These are phyloP conservation scores for Colletotrichum navitas DNA, from an alignment of 2,329 filamentous ascomycete genomes.

Conservation along the genomic window DNA sequence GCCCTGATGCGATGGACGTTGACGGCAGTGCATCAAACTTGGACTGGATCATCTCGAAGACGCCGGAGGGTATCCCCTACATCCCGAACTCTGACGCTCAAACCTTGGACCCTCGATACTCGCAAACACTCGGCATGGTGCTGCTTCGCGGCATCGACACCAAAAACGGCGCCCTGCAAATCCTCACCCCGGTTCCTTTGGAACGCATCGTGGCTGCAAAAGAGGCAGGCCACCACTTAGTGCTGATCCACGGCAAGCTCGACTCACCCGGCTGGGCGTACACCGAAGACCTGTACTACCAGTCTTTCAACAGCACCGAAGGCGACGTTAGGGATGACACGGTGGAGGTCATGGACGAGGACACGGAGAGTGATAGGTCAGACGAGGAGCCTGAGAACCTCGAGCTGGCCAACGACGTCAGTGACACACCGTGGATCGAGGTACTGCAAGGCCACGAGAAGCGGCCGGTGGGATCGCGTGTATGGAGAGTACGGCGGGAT, in stretches of 20 bases:
- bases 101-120: slow-evolving; percentile 70
- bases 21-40: slow-evolving; percentile 25
- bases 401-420: slow-evolving; percentile 44
- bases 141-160: slow-evolving; percentile 78
- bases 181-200: slow-evolving; percentile 71
- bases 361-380: slow-evolving; percentile 51
- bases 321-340: slow-evolving; percentile 47
- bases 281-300: slow-evolving; percentile 69
- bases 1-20: slow-evolving; percentile 41
- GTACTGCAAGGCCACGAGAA: slow-evolving; percentile 66
- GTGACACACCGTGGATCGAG: slow-evolving; percentile 70
- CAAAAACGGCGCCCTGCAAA: slow-evolving; percentile 65
- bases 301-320: slow-evolving; percentile 45
- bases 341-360: slow-evolving; percentile 52
- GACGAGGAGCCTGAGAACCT: slow-evolving; percentile 48
- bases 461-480: slow-evolving; percentile 68
- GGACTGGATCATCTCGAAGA: slow-evolving; percentile 52
- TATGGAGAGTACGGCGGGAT: slow-evolving; percentile 75
- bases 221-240: slow-evolving; percentile 61
- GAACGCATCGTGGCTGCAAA: slow-evolving; percentile 56
- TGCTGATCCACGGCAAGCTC: slow-evolving; percentile 76
- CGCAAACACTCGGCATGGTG: slow-evolving; percentile 72
- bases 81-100: slow-evolving; percentile 67
- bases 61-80: slow-evolving; percentile 71
- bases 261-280: slow-evolving; percentile 79